Evolutionary conservation across 495 filamentous ascomycete genomes (phyloP).

Genomic region (Geopyxis carbonaria): DNA sequence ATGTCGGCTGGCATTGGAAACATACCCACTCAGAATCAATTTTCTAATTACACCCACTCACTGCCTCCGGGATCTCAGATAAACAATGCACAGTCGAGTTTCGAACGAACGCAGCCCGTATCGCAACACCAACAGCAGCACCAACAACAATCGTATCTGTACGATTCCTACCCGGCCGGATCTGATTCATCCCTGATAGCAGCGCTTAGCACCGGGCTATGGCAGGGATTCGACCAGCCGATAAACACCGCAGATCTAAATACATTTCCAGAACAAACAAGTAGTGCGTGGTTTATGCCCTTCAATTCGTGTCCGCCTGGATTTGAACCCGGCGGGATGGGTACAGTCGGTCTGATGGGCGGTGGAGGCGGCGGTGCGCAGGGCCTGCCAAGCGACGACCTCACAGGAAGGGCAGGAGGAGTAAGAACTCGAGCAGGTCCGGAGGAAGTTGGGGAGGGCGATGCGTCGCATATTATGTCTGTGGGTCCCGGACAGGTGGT

Average conservation of each 20-base stretch:
- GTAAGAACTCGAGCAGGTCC: too few species aligned
- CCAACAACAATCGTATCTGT: slow-evolving; percentile 17
- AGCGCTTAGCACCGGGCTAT: slow-evolving; percentile 17
- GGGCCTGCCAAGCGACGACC: slow-evolving; percentile 8
- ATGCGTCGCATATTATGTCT: too few species aligned
- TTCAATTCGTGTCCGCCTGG: slow-evolving; percentile 43
- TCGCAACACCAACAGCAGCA: slow-evolving; percentile 15
- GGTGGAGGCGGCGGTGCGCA: slow-evolving; percentile 11
- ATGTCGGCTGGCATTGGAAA: too few species aligned
- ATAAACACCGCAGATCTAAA: slow-evolving; percentile 18
- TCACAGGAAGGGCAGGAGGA: not conserved
- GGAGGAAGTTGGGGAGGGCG: too few species aligned
- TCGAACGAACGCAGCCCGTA: too few species aligned
- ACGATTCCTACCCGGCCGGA: slow-evolving; percentile 20
- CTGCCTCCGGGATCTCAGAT: too few species aligned
- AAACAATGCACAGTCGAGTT: too few species aligned
- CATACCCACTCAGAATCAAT: too few species aligned
- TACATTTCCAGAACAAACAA: slow-evolving; percentile 29
- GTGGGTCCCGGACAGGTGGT: too few species aligned
- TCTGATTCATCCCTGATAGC: slow-evolving; percentile 17
- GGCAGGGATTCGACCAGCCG: slow-evolving; percentile 17
- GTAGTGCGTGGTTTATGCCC: slow-evolving; percentile 80
- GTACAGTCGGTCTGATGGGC: slow-evolving; percentile 12
- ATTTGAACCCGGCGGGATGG: slow-evolving; percentile 37
- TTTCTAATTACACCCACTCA: too few species aligned